Evolutionary conservation across 805 yeast species (phyloP).

Genomic region (Limtongia smithiae): DNA sequence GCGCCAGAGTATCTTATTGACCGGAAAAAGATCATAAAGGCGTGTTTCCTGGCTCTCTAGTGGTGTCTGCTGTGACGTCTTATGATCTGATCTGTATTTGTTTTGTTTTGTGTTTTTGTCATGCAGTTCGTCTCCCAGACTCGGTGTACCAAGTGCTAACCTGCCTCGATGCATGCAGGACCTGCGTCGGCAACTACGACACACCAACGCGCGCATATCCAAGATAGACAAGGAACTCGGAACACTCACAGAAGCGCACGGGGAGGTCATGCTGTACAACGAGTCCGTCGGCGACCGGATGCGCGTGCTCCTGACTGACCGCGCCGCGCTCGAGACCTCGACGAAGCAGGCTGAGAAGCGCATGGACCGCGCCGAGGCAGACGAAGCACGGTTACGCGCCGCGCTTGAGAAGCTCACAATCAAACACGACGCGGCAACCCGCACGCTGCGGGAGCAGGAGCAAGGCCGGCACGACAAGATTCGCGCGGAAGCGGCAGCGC

Average conservation of each 20-base stretch:
- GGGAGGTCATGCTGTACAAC: constrained; percentile 7
- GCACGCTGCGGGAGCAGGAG: not conserved
- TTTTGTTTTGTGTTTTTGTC: not conserved
- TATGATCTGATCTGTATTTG: not conserved
- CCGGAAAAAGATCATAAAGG: constrained; percentile 15
- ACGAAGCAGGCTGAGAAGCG: constrained; percentile 31
- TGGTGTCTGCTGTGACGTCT: no score
- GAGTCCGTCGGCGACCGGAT: constrained; percentile 19
- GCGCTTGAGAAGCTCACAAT: constrained; percentile 32
- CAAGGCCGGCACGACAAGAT: constrained; percentile 15
- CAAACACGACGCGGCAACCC: constrained; percentile 5
- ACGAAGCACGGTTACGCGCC: constrained; percentile 29
- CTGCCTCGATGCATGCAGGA: constrained; percentile 3
- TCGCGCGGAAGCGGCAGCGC: constrained; percentile 34
- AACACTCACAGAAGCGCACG: constrained; percentile 7
- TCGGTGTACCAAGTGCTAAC: no score
- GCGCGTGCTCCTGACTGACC: constrained; percentile 5
- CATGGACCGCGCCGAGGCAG: constrained; percentile 31
- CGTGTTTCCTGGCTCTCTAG: no score
- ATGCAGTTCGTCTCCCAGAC: not conserved
- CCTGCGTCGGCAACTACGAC: constrained; percentile 12
- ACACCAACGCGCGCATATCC: constrained; percentile 9
- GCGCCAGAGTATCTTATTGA: constrained; percentile 7
- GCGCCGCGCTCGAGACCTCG: constrained; percentile 26
- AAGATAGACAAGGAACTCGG: constrained; percentile 5